Conservation (phyloP, 1,284 basidiomycete species). For the Irpex sp. region DNA sequence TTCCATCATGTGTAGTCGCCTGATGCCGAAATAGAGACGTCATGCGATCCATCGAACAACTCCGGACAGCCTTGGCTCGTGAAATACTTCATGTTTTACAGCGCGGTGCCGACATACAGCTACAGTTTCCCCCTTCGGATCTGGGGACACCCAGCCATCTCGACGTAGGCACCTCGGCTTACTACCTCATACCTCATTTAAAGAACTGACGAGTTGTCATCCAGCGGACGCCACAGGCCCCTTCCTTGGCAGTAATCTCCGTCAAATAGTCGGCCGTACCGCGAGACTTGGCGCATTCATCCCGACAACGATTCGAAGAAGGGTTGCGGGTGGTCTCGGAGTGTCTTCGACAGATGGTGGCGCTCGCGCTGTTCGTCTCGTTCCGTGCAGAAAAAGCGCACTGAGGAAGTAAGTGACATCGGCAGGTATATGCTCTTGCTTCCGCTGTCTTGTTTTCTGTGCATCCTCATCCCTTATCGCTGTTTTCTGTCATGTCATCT, state of each 20-base stretch:
- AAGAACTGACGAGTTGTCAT: not conserved
- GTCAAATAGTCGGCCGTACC: conserved; percentile 35
- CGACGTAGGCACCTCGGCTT: conserved; percentile 40
- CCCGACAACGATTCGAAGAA: conserved; percentile 21
- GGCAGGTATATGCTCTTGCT: conserved; percentile 7
- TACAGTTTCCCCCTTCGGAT: conserved; percentile 36
- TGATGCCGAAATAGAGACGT: conserved; percentile 55
- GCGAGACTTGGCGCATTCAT: conserved; percentile 28
- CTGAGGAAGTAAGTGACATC: conserved; percentile 17
- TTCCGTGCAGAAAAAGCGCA: conserved; percentile 22
- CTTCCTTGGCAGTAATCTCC: conserved; percentile 48
- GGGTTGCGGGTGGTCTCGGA: conserved; percentile 14
- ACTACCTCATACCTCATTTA: not conserved
- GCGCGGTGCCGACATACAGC: conserved; percentile 19
- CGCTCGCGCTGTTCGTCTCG: conserved; percentile 13
- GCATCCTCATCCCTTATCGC: no score
- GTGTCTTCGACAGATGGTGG: conserved; percentile 18
- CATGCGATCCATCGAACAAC: conserved; percentile 32
- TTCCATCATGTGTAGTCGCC: conserved; percentile 38
- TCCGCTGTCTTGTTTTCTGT: no score
- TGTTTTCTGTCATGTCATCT: not conserved
- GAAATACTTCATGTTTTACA: conserved; percentile 21
- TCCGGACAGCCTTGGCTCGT: conserved; percentile 16
- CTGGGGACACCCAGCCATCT: conserved; percentile 47
- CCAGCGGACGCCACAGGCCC: conserved; percentile 52